A percentile compares a stretch with the other conserved stretches of the same genome.
phyloP scores from a whole-genome alignment of 768 basidiomycete genomes.

The Trametes cinnabarina region DNA sequence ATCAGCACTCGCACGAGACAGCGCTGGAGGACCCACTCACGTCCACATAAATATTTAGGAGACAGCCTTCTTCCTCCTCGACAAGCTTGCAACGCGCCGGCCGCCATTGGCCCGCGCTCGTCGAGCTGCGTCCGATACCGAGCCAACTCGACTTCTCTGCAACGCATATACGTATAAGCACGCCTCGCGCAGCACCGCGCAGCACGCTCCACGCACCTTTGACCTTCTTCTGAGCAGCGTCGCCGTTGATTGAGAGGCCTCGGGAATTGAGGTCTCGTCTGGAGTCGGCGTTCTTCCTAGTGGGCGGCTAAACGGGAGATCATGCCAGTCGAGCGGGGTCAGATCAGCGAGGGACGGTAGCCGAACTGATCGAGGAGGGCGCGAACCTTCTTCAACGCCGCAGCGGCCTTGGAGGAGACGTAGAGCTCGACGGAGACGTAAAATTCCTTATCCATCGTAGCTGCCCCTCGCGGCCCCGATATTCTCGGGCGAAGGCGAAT shows the following conservation, averaged over 20 bases:
- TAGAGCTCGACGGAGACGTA: conserved; percentile 62
- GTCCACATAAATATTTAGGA: conserved; percentile 73
- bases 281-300: conserved; percentile 56
- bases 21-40: conserved; percentile 39
- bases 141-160: conserved; percentile 77
- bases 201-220: conserved; percentile 47
- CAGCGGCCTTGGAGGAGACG: conserved; percentile 50
- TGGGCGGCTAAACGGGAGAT: conserved; percentile 38
- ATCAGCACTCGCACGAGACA: conserved; percentile 3
- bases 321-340: neutral
- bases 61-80: conserved; percentile 65
- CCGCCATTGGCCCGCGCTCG: conserved; percentile 65
- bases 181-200: neutral
- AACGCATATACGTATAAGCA: neutral
- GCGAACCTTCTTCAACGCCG: conserved; percentile 56
- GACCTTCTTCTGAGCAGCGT: conserved; percentile 50
- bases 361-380: conserved; percentile 18
- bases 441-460: conserved; percentile 43
- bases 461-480: conserved; percentile 2
- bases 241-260: conserved; percentile 33
- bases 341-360: conserved; percentile 1
- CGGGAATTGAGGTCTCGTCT: conserved; percentile 44
- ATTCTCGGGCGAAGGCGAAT: conserved; percentile 1
- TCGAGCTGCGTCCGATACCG: conserved; percentile 49
- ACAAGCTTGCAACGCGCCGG: conserved; percentile 66